Conservation (phyloP, 768 basidiomycete genomes). For the Coprinopsis strossmayeri region DNA sequence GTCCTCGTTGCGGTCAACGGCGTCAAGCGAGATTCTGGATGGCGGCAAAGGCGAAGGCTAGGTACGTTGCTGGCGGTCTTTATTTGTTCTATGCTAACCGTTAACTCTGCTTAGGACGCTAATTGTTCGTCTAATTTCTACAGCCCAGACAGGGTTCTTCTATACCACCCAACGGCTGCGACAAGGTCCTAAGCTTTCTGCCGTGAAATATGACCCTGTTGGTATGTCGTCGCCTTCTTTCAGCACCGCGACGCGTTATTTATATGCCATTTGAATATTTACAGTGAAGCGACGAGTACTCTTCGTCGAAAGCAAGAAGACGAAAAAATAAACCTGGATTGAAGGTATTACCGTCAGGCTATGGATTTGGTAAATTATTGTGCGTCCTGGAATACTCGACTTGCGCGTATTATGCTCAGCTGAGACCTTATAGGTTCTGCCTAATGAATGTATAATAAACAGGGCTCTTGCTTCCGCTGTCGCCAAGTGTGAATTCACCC, state of each 20-base stretch:
- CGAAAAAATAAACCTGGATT: slow-evolving; percentile 37
- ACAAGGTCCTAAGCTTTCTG: slow-evolving; percentile 69
- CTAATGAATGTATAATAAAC: too few species aligned
- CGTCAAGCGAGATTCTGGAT: neutral
- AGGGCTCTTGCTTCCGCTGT: too few species aligned
- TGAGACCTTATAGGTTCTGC: too few species aligned
- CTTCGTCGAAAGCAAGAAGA: slow-evolving; percentile 76
- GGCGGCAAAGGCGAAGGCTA: neutral
- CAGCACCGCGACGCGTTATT: neutral
- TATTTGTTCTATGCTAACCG: neutral
- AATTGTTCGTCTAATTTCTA: slow-evolving; percentile 84
- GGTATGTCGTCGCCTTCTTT: slow-evolving; percentile 41
- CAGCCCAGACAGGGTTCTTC: slow-evolving; percentile 88
- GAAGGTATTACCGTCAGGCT: neutral
- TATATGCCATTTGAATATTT: neutral
- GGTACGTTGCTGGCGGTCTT: neutral
- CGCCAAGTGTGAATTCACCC: too few species aligned
- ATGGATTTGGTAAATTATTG: too few species aligned
- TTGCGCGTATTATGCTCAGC: too few species aligned
- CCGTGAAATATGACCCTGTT: slow-evolving; percentile 88
- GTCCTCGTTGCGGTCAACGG: neutral
- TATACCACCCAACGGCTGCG: slow-evolving; percentile 79
- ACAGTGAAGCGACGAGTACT: slow-evolving; percentile 66
- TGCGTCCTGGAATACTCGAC: too few species aligned
- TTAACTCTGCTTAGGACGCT: slow-evolving; percentile 47